These are phyloP conservation scores for Ramaria rubella DNA, from an alignment of 768 basidiomycete species.

Conservation along the genomic window DNA sequence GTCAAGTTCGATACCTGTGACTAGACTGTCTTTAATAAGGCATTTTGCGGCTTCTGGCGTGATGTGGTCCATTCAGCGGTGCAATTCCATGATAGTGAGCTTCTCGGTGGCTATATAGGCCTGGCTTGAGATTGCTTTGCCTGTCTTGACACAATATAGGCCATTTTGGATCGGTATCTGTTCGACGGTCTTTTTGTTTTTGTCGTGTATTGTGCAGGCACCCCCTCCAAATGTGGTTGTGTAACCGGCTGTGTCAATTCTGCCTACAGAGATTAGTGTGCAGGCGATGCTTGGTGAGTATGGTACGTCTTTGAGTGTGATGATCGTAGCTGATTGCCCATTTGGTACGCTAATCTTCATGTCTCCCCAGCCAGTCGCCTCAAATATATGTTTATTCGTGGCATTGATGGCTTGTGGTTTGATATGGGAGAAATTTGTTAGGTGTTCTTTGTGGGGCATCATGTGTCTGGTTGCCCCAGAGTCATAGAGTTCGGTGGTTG, in stretches of 20 bases:
- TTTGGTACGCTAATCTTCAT: constrained; percentile 20
- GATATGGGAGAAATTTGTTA: constrained; percentile 9
- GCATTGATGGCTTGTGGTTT: background rate
- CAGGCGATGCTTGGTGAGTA: too few species aligned
- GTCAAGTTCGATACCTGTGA: constrained; percentile 28
- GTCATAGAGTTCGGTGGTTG: constrained; percentile 23
- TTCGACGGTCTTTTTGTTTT: constrained; percentile 16
- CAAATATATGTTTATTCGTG: background rate
- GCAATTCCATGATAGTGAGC: too few species aligned
- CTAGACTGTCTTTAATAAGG: constrained; percentile 22
- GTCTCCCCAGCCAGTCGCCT: constrained; percentile 11
- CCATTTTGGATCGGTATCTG: too few species aligned
- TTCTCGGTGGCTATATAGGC: constrained; percentile 31
- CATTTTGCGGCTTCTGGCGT: too few species aligned
- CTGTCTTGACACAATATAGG: constrained; percentile 13
- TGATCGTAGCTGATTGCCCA: too few species aligned
- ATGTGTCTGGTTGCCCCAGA: constrained; percentile 29
- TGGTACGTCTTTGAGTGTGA: constrained; percentile 16
- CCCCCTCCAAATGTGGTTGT: too few species aligned
- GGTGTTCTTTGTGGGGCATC: constrained; percentile 20
- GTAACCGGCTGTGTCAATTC: too few species aligned
- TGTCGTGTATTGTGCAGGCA: too few species aligned
- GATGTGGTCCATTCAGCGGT: constrained; percentile 16
- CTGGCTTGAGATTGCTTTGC: constrained; percentile 20
- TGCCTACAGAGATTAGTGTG: too few species aligned